Evolutionary conservation across 306 rosid species (phyloP).

Genomic region (Luffa acutangula): DNA sequence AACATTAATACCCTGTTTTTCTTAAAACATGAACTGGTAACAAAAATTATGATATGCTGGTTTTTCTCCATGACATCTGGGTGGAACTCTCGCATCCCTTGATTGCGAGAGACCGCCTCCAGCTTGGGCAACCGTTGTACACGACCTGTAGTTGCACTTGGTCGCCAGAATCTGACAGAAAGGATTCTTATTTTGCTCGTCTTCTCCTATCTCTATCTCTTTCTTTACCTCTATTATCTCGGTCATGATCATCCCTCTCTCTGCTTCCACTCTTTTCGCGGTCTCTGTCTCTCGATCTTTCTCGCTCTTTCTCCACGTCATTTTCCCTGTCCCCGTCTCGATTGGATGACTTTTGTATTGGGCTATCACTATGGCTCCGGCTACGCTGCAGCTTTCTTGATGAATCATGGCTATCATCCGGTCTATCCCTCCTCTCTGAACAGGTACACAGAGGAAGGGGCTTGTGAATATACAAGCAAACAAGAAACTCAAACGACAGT

Average conservation of each 20-base stretch:
- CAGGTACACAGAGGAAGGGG: conserved; percentile 17
- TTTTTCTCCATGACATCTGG: neutral
- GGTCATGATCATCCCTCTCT: conserved; percentile 79
- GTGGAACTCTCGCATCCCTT: neutral
- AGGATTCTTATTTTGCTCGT: conserved; percentile 35
- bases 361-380: conserved; percentile 61
- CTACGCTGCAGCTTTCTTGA: conserved; percentile 78
- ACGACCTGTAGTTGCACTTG: neutral
- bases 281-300: conserved; percentile 46
- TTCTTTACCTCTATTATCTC: conserved; percentile 56
- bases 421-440: conserved; percentile 61
- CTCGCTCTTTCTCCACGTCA: conserved; percentile 50
- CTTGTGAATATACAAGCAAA: neutral
- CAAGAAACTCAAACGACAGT: neutral
- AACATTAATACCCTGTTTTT: neutral
- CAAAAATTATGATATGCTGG: neutral
- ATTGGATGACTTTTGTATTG: conserved; percentile 41
- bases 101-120: neutral
- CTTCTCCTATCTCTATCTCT: conserved; percentile 42
- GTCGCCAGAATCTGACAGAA: neutral
- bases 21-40: neutral
- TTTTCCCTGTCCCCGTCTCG: conserved; percentile 70
- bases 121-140: neutral
- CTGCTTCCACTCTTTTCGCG: conserved; percentile 87
- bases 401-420: conserved; percentile 34